Base-by-base conservation (phyloP, 2,329 filamentous ascomycete genomes). In the Sclerotinia glacialis region DNA sequence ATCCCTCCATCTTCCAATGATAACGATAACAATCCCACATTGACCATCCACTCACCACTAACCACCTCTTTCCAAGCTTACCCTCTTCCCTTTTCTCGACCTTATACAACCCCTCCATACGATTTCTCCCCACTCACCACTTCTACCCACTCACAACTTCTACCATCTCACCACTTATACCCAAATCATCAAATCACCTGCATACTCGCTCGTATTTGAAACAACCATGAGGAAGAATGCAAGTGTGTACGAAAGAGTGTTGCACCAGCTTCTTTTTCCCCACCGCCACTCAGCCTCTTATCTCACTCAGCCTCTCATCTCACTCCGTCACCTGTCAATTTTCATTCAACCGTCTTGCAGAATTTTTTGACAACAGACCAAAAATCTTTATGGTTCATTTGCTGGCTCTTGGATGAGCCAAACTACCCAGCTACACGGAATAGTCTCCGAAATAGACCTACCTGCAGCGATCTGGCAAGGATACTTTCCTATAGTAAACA, bases 61-160 rank as follows among this genome's bases (percentile, higher is more conserved):
- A 58, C 62, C 62, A 64, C 62, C 26, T 64, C 40, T 5, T 40
- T n/a, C n/a, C n/a, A n/a, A n/a, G n/a, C n/a, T n/a, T n/a, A n/a
- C n/a, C 12, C 40, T 44, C 26, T 26, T 46, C 26, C 31, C 50
- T 12, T 26, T 34, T 47, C 56, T 9, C 44, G 12, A 37, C 28
- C 42, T 34, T 28, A 47, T 14, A 5, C 42, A 3, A 44, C 18
- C 26, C 21, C 31, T n/a, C 2, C 52, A 14, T 37, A 18, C 21
- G 3, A 40, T 11, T 3, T 3, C 34, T 37, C 1, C 34, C 34
- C 34, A 37, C 34, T 37, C 34, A 37, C 11, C 37, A 37, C 4
- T 37, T 37, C 37, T 37, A 37, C 37, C 37, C 37, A 37, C 34
- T 37, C 34, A 37, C 11, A 9, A 37, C 4, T 37, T 37, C 37